Evolutionary conservation across 805 yeast genomes (phyloP), one percentile per base, ranked within the genome.

Genomic region (Cyberlindnera saturnus): DNA sequence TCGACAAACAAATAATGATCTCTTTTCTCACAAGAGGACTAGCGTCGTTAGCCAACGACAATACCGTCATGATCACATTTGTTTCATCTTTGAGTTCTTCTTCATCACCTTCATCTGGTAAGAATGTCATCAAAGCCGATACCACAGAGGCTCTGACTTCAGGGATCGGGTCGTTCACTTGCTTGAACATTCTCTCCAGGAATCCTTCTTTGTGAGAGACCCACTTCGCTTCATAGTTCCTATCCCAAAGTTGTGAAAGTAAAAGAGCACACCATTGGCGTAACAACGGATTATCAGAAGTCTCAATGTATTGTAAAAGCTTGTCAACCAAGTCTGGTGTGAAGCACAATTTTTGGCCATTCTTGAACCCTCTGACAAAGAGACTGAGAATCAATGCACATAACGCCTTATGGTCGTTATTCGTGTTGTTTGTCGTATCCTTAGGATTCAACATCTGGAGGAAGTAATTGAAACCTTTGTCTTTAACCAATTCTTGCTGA

Each of bases 191-290:
- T 50, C 74, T 73, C 18, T 71, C 77, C 14, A 83, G 63, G 19
- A 78, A 74, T 0, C 84, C 84, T 43, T 80, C 82, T 50, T 81
- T 77, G 51, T 78, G 73, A 20, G 82, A 79, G 19, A 85, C 73
- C 71, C 79, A 76, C 56, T 84, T 82, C 11, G 90, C 89, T 42
- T 87, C 89, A 0, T 83, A 74, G 51, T 83, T 79, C 36, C 75
- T 75, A 48, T 71, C 71, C 81, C 93, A 83, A 23, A 89, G 65
- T 54, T 86, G 91, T 0, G 93, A 80, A 18, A 89, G 69, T 34
- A 91, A 68, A 33, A 91, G 66, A 13, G 84, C 77, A 50, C 96
- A 82, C 99, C 99, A 93, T 58, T 93, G 97, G 48, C 98, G 75
- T 28, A 93, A 66, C 26, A 88, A 63, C 1, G 98, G 96, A 45